phyloP scores from a whole-genome alignment of 805 yeast species.

The Phaffomyces opuntiae region DNA sequence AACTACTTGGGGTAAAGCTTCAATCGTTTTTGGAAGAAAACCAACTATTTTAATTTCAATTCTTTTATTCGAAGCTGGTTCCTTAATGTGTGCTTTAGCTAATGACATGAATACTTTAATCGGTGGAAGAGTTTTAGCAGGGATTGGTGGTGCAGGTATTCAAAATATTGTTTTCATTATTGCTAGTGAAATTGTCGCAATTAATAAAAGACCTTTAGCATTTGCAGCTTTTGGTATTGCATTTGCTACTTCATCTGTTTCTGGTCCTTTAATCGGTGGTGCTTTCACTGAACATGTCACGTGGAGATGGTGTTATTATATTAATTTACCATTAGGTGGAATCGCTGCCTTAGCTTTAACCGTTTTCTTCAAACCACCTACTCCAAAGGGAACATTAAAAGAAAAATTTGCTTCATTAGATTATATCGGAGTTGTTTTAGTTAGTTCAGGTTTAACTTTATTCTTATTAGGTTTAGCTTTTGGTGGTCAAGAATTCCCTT shows the following conservation, averaged over 20 bases:
- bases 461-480: constrained; percentile 44
- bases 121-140: constrained; percentile 64
- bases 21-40: constrained; percentile 53
- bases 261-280: constrained; percentile 65
- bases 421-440: constrained; percentile 39
- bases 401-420: constrained; percentile 39
- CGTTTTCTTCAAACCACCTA: constrained; percentile 40
- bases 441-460: constrained; percentile 38
- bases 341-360: constrained; percentile 32
- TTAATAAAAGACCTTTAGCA: constrained; percentile 15
- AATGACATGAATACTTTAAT: constrained; percentile 50
- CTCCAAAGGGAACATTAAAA: constrained; percentile 31
- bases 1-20: constrained; percentile 51
- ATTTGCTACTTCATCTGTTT: constrained; percentile 43
- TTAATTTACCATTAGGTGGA: constrained; percentile 64
- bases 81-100: constrained; percentile 50
- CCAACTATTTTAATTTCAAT: constrained; percentile 41
- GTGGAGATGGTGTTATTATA: constrained; percentile 78
- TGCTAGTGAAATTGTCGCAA: constrained; percentile 40
- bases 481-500: constrained; percentile 45
- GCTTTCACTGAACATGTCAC: constrained; percentile 48
- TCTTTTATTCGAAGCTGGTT: constrained; percentile 26
- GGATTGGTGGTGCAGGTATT: constrained; percentile 65
- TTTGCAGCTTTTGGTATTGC: constrained; percentile 22
- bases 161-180: constrained; percentile 50